Evolutionary conservation across 169 alveolate species (phyloP), one percentile per base, ranked within the genome.

Genomic region (Plasmodium falciparum): DNA sequence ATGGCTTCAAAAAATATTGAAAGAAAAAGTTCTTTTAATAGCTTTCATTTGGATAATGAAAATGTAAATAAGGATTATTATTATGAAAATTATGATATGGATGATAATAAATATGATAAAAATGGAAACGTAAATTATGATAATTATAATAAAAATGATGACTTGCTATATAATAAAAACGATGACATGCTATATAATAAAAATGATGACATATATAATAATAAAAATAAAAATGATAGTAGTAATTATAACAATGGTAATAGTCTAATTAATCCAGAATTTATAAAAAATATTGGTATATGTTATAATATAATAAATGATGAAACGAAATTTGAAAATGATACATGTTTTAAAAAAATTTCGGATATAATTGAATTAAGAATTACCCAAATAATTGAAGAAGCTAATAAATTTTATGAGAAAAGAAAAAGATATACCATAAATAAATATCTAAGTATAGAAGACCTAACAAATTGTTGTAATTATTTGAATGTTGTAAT

Each of bases 381-480:
- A 52, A 39, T 80, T 54, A 66, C 61, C 22, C 90, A 80, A 61
- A 80, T 80, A 67, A 69, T 80, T 80, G 90, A 80, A 67, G 90
- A 80, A 56, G 90, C 90, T 17, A 67, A 49, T 59, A 80, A 80
- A 80, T 80, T 80, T 80, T 80, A 26, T 39, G 83, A 80, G 29
- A 80, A 80, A 71, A 80, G 90, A 47, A 80, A 80, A 54, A 67
- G 62, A 20, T 80, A 45, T 71, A 54, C 70, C 20, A 56, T 80
- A 13, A 80, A 67, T 49, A 67, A 59, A 69, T 80, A 52, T 49
- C 15, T 80, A 49, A 80, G 26, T 17, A 45, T 80, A 0, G 67
- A 80, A n/a, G 90, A 80, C 22, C 45, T 80, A n/a, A 80, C 90
- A 49, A 80, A 80, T 49, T 80, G 83, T 13, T 80, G 90, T 49